Base-by-base conservation (phyloP, 2,329 filamentous ascomycete genomes). In the Pseudocercospora pini-densiflorae region DNA sequence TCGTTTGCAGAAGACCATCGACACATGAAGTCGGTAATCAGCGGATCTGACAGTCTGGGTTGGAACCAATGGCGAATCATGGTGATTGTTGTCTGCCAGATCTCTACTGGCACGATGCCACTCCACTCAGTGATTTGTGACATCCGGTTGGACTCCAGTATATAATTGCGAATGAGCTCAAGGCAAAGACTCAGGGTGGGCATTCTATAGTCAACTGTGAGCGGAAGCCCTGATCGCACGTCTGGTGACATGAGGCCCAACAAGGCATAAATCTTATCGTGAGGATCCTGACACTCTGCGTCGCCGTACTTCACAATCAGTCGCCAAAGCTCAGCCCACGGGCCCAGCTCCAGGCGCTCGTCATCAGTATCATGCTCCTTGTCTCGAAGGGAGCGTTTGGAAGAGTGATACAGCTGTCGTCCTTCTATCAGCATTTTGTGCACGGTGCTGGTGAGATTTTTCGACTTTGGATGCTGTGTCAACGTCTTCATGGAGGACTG, bases 281-380 rank as follows among this genome's bases (percentile, higher is more conserved):
- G 40, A 16, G 40, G 40, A 16, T 45, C 40, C 40, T 45, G 14
- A 19, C 40, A 45, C 40, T 45, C 40, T 16, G 40, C 14, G 19
- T 45, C 5, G 5, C 40, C 40, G 12, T 45, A 45, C 12, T 45
- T 19, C 83, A 23, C 85, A 86, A 66, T 89, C 92, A 70, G 81
- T 83, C 45, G 79, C 86, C 65, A 59, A 55, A 31, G 29, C 51
- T 55, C 51, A 19, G 24, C 21, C 51, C 51, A 55, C 23, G 51
- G 14, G 16, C 19, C 9, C 51, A 19, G 31, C 14, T 31, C 19
- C 12, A 55, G 51, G 24, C 47, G 29, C 29, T 31, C 29, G 29
- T 31, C 29, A 9, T 31, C 29, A 31, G 8, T 6, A 31, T 31
- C 29, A 31, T 31, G 29, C 29, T 31, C 29, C 29, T 31, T 31